These are phyloP conservation scores for Amanita pseudoporphyria DNA, from an alignment of 768 basidiomycete species.

Conservation along the genomic window DNA sequence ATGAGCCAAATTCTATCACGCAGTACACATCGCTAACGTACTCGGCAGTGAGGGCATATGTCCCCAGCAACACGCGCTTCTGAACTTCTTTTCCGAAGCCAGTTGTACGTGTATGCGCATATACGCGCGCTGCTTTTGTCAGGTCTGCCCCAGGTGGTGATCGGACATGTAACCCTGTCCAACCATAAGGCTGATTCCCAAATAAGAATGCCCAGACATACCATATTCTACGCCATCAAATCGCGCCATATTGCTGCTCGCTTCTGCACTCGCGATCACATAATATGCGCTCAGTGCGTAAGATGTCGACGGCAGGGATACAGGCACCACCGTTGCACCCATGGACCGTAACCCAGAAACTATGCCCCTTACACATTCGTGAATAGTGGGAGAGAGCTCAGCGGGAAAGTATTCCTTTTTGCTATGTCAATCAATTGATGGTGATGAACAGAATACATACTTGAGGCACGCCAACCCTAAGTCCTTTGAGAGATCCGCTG, in stretches of 20 bases:
- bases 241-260: constrained; percentile 83
- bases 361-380: constrained; percentile 33
- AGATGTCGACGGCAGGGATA: constrained; percentile 57
- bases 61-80: constrained; percentile 81
- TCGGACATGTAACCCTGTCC: constrained; percentile 40
- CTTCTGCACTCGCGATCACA: constrained; percentile 91
- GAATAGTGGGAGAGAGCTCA: constrained; percentile 42
- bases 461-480: constrained; percentile 71
- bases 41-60: constrained; percentile 89
- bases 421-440: neutral
- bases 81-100: constrained; percentile 82
- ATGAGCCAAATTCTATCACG: neutral
- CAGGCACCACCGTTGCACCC: constrained; percentile 63
- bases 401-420: constrained; percentile 73
- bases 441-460: constrained; percentile 23
- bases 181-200: neutral
- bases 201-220: constrained; percentile 14
- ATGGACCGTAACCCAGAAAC: constrained; percentile 28
- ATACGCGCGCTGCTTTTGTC: constrained; percentile 44
- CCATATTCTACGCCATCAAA: constrained; percentile 89
- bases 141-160: constrained; percentile 31
- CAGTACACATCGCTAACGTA: constrained; percentile 27
- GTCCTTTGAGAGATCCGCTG: constrained; percentile 27
- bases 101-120: constrained; percentile 54
- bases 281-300: constrained; percentile 92